These are phyloP conservation scores for Raffaelea albimanens DNA, from an alignment of 2,329 filamentous ascomycete species.

Conservation along the genomic window DNA sequence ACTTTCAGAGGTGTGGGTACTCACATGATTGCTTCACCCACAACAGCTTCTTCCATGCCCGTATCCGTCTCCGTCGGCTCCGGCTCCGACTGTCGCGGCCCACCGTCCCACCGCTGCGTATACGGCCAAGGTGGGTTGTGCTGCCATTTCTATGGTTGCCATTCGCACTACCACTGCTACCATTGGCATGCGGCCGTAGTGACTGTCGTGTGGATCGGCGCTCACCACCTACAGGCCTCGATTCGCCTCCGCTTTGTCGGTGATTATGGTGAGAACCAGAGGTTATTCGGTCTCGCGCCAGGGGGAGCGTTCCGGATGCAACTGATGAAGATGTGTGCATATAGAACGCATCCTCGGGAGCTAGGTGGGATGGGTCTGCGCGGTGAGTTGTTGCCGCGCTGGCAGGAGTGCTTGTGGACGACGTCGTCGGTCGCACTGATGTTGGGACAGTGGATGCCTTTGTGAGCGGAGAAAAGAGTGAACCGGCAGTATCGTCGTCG, in stretches of 20 bases:
- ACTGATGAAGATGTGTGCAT: conserved; percentile 44
- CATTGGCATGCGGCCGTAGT: conserved; percentile 5
- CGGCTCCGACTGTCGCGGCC: conserved; percentile 26
- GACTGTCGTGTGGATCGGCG: background rate
- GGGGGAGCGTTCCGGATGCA: too few species aligned
- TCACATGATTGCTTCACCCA: conserved; percentile 95
- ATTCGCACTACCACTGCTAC: background rate
- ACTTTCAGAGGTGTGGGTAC: background rate
- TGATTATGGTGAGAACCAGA: background rate
- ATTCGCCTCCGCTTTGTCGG: background rate
- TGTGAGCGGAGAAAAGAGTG: conserved; percentile 19
- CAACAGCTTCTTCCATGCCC: conserved; percentile 86
- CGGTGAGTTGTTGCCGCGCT: conserved; percentile 17
- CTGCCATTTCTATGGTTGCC: conserved; percentile 6
- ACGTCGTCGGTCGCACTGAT: conserved; percentile 13
- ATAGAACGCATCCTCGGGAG: conserved; percentile 76
- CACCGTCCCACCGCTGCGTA: conserved; percentile 6
- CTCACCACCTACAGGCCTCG: conserved; percentile 3
- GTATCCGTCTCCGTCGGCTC: conserved; percentile 55
- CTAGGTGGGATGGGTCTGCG: conserved; percentile 58
- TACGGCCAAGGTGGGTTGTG: too few species aligned
- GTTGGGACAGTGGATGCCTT: conserved; percentile 31
- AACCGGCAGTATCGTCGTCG: background rate
- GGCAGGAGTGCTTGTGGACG: background rate
- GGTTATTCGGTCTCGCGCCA: conserved; percentile 38